Evolutionary conservation across 495 filamentous ascomycete genomes (phyloP).

Genomic region (Penicillium angulare): DNA sequence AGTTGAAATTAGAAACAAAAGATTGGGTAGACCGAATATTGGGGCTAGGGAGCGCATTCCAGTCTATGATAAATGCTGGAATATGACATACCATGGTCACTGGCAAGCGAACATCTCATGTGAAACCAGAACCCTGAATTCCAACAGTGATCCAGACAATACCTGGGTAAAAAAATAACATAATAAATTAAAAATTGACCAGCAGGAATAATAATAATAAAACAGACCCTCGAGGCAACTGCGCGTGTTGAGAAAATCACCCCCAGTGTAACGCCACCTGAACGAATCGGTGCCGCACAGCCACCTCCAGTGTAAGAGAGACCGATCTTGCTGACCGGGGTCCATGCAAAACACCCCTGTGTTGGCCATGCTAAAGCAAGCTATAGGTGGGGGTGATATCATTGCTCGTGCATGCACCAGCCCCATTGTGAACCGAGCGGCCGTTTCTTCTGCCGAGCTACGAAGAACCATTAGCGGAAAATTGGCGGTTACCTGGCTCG

Average conservation of each 20-base stretch:
- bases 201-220: background rate
- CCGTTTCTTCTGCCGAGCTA: background rate
- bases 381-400: background rate
- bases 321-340: background rate
- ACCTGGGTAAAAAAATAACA: background rate
- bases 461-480: background rate
- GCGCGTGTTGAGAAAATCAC: constrained; percentile 14
- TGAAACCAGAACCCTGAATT: no score
- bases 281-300: constrained; percentile 17
- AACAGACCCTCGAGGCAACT: constrained; percentile 8
- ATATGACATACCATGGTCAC: no score
- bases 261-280: constrained; percentile 16
- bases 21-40: no score
- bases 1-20: no score
- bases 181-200: background rate
- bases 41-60: no score
- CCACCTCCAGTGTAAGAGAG: constrained; percentile 21
- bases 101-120: no score
- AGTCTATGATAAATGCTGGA: no score
- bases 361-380: background rate
- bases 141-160: background rate
- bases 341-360: background rate
- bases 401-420: constrained; percentile 14
- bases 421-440: constrained; percentile 22
- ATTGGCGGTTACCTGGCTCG: background rate